Evolutionary conservation across 2,329 filamentous ascomycete species (phyloP).

Genomic region (Fusarium mundagurra): DNA sequence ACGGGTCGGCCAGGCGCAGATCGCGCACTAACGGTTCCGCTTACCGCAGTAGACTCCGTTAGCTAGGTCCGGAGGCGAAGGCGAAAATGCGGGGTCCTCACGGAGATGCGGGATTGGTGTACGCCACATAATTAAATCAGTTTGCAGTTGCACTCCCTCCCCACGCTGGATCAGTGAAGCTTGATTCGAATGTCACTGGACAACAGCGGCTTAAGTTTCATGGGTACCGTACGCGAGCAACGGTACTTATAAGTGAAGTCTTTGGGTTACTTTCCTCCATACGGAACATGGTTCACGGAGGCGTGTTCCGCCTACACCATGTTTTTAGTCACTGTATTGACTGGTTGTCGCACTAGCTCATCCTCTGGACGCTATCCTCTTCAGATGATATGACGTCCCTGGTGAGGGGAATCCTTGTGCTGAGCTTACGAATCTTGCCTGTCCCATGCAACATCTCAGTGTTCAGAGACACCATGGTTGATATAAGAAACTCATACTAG

Average conservation of each 20-base stretch:
- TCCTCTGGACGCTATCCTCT: too few species aligned
- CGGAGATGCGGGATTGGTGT: neutral
- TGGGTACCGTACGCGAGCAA: too few species aligned
- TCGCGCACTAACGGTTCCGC: neutral
- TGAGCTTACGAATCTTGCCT: too few species aligned
- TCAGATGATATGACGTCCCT: too few species aligned
- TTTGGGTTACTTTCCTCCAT: neutral
- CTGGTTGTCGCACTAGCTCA: too few species aligned
- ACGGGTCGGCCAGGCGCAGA: rapidly evolving
- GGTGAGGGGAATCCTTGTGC: too few species aligned
- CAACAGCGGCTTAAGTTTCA: rapidly evolving
- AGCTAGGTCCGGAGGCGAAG: rapidly evolving
- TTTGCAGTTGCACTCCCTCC: neutral
- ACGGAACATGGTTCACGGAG: neutral
- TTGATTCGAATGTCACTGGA: neutral
- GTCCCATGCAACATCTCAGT: too few species aligned
- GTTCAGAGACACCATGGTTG: too few species aligned
- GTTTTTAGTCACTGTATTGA: too few species aligned
- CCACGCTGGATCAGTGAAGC: too few species aligned
- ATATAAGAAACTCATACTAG: too few species aligned
- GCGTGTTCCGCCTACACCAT: neutral
- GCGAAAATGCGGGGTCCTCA: neutral
- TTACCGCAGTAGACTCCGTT: neutral
- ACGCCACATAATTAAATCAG: neutral
- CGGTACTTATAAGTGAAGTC: neutral